phyloP scores from a whole-genome alignment of 352 stramenopile species.

The Pythium aphanidermatum region DNA sequence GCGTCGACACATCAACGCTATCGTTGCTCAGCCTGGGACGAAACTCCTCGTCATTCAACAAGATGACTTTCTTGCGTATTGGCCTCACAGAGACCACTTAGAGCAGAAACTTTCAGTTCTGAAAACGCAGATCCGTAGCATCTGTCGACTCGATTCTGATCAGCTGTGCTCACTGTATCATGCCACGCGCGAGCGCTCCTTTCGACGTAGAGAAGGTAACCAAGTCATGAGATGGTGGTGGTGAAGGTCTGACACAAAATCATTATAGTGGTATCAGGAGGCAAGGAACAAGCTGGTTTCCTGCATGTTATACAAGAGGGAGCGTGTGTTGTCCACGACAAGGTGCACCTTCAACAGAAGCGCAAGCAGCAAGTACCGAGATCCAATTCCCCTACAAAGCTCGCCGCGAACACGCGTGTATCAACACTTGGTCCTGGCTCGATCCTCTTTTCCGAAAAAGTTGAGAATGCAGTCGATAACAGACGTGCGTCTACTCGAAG shows the following conservation, averaged over 20 bases:
- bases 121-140: constrained; percentile 23
- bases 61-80: constrained; percentile 26
- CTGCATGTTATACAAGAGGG: constrained; percentile 37
- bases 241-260: no score
- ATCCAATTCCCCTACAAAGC: constrained; percentile 9
- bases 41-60: constrained; percentile 34
- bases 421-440: constrained; percentile 28
- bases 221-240: no score
- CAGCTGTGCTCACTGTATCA: constrained; percentile 45
- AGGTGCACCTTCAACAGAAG: constrained; percentile 28
- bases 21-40: constrained; percentile 15
- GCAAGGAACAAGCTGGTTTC: constrained; percentile 15
- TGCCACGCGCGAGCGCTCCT: constrained; percentile 22
- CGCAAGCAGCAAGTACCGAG: neutral
- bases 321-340: constrained; percentile 36
- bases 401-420: constrained; percentile 33
- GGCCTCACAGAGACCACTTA: constrained; percentile 22
- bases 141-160: constrained; percentile 30
- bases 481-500: constrained; percentile 9
- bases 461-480: neutral
- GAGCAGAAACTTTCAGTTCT: constrained; percentile 29
- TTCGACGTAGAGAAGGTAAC: constrained; percentile 39
- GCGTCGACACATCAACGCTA: constrained; percentile 26
- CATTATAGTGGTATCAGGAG: constrained; percentile 27
- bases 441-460: constrained; percentile 26